Evolutionary conservation across 495 filamentous ascomycete genomes (phyloP), one percentile per base, ranked within the genome.

Genomic region (Podospora fimiseda): DNA sequence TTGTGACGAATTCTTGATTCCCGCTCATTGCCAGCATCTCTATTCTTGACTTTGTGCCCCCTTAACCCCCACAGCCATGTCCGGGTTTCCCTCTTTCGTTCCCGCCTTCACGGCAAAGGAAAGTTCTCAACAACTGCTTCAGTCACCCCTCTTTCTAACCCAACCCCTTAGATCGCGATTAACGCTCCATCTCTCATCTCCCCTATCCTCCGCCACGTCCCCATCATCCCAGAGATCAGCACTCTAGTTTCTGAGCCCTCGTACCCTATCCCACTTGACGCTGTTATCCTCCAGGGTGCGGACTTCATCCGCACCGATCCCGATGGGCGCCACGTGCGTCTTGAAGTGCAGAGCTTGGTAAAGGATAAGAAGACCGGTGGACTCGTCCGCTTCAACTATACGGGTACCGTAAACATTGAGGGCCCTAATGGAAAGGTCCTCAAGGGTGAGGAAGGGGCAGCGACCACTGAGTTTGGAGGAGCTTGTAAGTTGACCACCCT

Each of bases 381-480:
- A 48, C 56, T 74, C 24, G 62, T 82, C 47, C 72, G 73, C 47
- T 58, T 79, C 48, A 71, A 67, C 53, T 83, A 83, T 59, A 73
- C 65, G 9, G 80, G 80, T 44, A 66, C 74, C 41, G 57, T 80
- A 51, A 55, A 59, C 4, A 51, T 75, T 15, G 65, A 46, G 0
- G 66, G 69, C 2, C 63, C 65, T 2, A 62, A 74, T 7, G 65
- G 58, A 6, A 68, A 68, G 48, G 69, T 83, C 1, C 63, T 82
- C 22, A 20, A 50, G 7, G 79, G 74, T 1, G 65, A 58, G 20
- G 63, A 69, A 0, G 73, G 71, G 23, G 76, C 78, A 14, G 70
- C 68, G 38, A 76, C 74, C 3, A 84, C 81, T 1, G 64, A 60
- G 0, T 84, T 77, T 66, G 80, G 81, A 2, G 72, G 80, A 47